Percentiles rank a stretch among this genome's conserved stretches.
phyloP scores from a whole-genome alignment of 139 green algal genomes.

The Coelastrella sp. region DNA sequence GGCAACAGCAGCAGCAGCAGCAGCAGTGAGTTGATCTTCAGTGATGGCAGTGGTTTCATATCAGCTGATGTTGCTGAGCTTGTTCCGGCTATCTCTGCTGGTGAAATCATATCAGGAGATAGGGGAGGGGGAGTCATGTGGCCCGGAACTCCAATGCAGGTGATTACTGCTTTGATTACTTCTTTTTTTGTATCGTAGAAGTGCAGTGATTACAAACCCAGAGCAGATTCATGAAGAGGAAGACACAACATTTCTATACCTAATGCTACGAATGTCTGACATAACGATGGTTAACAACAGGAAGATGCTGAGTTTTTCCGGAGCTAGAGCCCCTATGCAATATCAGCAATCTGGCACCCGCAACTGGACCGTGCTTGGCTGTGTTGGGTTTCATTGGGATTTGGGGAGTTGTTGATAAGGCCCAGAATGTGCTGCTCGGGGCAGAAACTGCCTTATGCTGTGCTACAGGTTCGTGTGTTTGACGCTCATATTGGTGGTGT shows the following conservation, averaged over 20 bases:
- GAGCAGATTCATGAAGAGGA: background rate
- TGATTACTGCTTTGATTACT: background rate
- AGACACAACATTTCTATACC: no score
- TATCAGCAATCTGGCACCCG: no score
- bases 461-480: conserved; percentile 24
- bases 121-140: background rate
- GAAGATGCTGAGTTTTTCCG: no score
- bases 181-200: background rate
- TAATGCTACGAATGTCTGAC: no score
- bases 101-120: background rate
- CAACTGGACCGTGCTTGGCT: no score
- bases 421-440: background rate
- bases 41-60: conserved; percentile 20
- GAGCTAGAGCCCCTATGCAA: no score
- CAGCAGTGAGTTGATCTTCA: conserved; percentile 5
- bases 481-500: conserved; percentile 29
- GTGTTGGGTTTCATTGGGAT: no score
- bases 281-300: no score
- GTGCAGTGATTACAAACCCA: background rate
- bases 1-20: background rate
- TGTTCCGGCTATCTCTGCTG: conserved; percentile 2
- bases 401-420: no score
- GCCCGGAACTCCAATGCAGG: conserved; percentile 7
- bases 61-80: background rate
- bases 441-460: background rate